Base-by-base conservation (phyloP, 176 grass and related monocot genomes). In the Pharus latifolius region DNA sequence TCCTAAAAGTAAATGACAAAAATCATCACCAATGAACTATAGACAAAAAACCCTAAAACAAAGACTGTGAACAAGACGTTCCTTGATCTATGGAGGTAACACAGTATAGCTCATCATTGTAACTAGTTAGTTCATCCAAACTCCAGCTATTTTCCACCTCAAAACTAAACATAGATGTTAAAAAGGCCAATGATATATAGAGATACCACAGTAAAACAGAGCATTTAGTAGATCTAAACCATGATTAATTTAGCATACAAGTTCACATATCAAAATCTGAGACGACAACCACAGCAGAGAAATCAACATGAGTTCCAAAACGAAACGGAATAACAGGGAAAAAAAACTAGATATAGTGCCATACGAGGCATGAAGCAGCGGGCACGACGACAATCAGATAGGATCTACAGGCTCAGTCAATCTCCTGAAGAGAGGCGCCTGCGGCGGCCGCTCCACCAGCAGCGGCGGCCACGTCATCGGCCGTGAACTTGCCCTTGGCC, bases 401-500 rank as follows among this genome's bases (percentile, higher is more conserved):
- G n/a, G 43, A 78, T 78, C 74, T 19, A 14, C 0, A 2, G 14
- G 12, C 58, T 80, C 77, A 97, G 52, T 97, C 93, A 47, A 97
- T 78, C 60, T 97, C 93, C 86, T 97, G 93, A 43, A 97, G 86
- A 4, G 93, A 90, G n/a, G 93, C 83, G 2, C 85, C 81, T 23
- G 81, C 69, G 25, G 82, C 58, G 9, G 65, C 29, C 60, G 74
- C 74, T 0, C 57, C 73, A 0, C 56, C 85, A 3, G 83, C 80
- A 3, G 82, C 78, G 0, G 88, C 82, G 41, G 89, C 89, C 63
- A 97, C 93, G 46, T 97, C 93, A 20, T 90, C 93, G 8, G 83
- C 89, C 1, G 93, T 86, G 70, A 97, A 97, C 70, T 97, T 97
- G 37, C 89, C 93, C 77, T 97, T 97, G 45, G 86, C 86, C 89